phyloP scores from a whole-genome alignment of 1,284 basidiomycete genomes.

The Moesziomyces antarcticus region DNA sequence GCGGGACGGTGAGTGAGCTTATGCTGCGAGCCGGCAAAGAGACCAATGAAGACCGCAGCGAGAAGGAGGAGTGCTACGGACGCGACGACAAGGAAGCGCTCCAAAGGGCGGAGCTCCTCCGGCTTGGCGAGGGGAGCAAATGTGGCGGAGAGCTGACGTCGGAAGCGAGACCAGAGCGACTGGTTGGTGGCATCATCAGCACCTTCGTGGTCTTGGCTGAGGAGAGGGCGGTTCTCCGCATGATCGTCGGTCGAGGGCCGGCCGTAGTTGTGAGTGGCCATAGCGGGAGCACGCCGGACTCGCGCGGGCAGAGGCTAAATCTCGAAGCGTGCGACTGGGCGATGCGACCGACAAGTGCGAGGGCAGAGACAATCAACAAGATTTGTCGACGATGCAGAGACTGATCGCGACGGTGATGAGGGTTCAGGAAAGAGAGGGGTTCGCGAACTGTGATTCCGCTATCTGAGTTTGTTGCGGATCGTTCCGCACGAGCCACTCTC shows the following conservation, averaged over 20 bases:
- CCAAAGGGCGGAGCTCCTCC: constrained; percentile 83
- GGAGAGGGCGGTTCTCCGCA: constrained; percentile 41
- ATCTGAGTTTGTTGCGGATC: too few species aligned
- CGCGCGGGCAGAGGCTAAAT: not conserved
- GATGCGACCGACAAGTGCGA: too few species aligned
- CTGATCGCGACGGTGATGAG: not conserved
- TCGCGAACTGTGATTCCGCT: too few species aligned
- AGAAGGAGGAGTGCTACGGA: constrained; percentile 82
- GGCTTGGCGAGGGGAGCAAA: constrained; percentile 67
- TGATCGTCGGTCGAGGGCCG: constrained; percentile 49
- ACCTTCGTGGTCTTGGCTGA: constrained; percentile 8
- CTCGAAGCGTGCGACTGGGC: too few species aligned
- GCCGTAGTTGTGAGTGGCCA: constrained; percentile 43
- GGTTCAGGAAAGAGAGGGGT: too few species aligned
- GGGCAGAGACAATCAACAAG: too few species aligned
- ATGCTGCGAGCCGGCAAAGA: constrained; percentile 74
- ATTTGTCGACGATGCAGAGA: too few species aligned
- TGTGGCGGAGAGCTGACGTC: constrained; percentile 39
- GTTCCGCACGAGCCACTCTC: too few species aligned
- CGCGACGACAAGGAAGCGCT: constrained; percentile 81
- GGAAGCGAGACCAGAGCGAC: constrained; percentile 32
- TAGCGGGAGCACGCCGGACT: constrained; percentile 4
- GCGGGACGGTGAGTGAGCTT: constrained; percentile 66
- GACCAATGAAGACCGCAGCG: constrained; percentile 85
- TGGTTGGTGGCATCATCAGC: constrained; percentile 7